These are phyloP conservation scores for Nakazawaea populi DNA, from an alignment of 805 yeast genomes.

Conservation along the genomic window DNA sequence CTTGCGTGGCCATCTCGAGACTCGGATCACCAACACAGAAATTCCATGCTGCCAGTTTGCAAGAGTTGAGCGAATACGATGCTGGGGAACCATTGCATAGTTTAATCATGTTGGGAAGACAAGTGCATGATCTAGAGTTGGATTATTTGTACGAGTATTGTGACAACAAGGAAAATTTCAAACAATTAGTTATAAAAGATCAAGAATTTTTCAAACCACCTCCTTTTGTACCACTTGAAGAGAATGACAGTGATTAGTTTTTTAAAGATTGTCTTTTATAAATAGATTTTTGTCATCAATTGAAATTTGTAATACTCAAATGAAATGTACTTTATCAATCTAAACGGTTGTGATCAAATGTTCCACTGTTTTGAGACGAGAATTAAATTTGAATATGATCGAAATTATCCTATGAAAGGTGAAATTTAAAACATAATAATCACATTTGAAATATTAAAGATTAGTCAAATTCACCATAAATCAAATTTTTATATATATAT, in stretches of 20 bases:
- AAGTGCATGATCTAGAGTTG: conserved; percentile 87
- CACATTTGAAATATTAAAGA: too few species aligned
- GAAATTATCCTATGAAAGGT: too few species aligned
- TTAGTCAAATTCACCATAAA: too few species aligned
- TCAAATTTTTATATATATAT: too few species aligned
- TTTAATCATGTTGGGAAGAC: conserved; percentile 84
- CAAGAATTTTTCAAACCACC: conserved; percentile 74
- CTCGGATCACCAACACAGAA: conserved; percentile 80
- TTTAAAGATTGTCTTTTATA: background rate
- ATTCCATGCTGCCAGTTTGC: conserved; percentile 80
- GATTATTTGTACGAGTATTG: conserved; percentile 79
- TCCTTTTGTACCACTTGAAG: conserved; percentile 52
- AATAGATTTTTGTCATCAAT: too few species aligned
- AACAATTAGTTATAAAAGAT: conserved; percentile 40
- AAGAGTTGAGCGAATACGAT: conserved; percentile 74
- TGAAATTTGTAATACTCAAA: too few species aligned
- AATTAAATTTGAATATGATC: too few species aligned
- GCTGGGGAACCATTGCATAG: conserved; percentile 95
- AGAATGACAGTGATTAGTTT: conserved; percentile 19
- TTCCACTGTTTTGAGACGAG: too few species aligned
- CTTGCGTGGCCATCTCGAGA: conserved; percentile 90
- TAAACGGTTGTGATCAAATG: too few species aligned
- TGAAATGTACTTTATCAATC: too few species aligned
- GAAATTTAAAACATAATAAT: too few species aligned
- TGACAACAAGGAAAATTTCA: conserved; percentile 49